Evolutionary conservation across 495 filamentous ascomycete genomes (phyloP).

Genomic region (Annulohypoxylon bovei): DNA sequence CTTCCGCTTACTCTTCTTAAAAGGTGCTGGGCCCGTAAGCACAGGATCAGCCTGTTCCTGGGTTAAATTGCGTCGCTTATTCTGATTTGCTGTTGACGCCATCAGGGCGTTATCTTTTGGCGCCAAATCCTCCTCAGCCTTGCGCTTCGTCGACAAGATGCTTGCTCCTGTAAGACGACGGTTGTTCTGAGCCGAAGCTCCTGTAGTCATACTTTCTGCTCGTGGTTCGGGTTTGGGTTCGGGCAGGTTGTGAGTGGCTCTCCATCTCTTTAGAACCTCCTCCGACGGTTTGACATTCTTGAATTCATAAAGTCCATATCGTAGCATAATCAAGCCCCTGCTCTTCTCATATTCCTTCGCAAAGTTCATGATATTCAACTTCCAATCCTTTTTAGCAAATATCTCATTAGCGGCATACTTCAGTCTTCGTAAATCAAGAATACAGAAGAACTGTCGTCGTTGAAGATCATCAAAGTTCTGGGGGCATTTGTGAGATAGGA

Average conservation of each 20-base stretch:
- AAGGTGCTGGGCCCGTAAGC: constrained; percentile 39
- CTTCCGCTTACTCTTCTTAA: constrained; percentile 59
- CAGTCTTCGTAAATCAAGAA: constrained; percentile 61
- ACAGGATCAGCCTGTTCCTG: constrained; percentile 36
- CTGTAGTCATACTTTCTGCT: constrained; percentile 38
- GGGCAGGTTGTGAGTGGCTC: constrained; percentile 54
- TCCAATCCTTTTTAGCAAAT: constrained; percentile 63
- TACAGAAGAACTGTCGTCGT: constrained; percentile 62
- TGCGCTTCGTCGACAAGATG: constrained; percentile 51
- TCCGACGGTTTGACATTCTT: constrained; percentile 61
- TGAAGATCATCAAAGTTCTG: constrained; percentile 58
- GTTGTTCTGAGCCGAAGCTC: constrained; percentile 3
- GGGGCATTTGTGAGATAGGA: constrained; percentile 59
- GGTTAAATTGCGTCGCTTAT: constrained; percentile 57
- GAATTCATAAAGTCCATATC: constrained; percentile 63
- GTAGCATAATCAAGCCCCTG: constrained; percentile 61
- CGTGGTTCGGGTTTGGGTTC: constrained; percentile 51
- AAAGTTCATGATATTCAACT: constrained; percentile 62
- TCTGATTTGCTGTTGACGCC: constrained; percentile 49
- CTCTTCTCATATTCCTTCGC: constrained; percentile 65
- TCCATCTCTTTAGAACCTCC: constrained; percentile 60
- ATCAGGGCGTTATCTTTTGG: constrained; percentile 47
- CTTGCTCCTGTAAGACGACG: constrained; percentile 17
- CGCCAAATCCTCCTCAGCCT: constrained; percentile 56
- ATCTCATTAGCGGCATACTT: constrained; percentile 64